These are phyloP conservation scores for Boletus semigastroideus DNA, from an alignment of 1,284 basidiomycete genomes.

Conservation along the genomic window DNA sequence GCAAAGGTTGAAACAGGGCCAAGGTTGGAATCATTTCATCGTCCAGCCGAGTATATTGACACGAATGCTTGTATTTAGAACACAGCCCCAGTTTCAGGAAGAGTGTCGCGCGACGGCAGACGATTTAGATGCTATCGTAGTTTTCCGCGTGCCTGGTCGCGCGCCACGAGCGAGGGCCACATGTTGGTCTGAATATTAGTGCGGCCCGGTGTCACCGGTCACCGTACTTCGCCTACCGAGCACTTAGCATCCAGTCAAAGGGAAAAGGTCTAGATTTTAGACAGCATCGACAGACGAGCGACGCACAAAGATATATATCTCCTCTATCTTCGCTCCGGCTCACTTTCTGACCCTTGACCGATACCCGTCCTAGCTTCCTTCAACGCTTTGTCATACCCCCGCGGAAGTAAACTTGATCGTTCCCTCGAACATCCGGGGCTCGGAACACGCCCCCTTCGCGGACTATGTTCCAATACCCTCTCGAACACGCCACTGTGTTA, in stretches of 20 bases:
- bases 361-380: not conserved
- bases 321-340: not conserved
- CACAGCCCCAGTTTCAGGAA: too few relatives aligned
- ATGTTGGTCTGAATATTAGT: not conserved
- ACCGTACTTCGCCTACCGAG: not conserved
- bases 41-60: too few relatives aligned
- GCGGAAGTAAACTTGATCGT: not conserved
- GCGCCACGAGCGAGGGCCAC: not conserved
- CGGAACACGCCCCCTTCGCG: slow-evolving; percentile 12
- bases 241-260: not conserved
- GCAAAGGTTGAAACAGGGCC: too few relatives aligned
- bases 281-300: not conserved
- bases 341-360: not conserved
- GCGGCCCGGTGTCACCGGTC: not conserved
- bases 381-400: not conserved
- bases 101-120: not conserved
- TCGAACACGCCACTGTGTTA: slow-evolving; percentile 4
- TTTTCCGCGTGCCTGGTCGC: not conserved
- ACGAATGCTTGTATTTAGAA: too few relatives aligned
- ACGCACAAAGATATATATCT: not conserved
- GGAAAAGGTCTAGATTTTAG: not conserved
- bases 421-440: not conserved
- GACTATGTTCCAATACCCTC: slow-evolving; percentile 3
- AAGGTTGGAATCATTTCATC: too few relatives aligned
- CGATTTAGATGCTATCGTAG: not conserved